These are phyloP conservation scores for Heliamphora exappendiculata DNA, from an alignment of 148 eudicot genomes.

Conservation along the genomic window DNA sequence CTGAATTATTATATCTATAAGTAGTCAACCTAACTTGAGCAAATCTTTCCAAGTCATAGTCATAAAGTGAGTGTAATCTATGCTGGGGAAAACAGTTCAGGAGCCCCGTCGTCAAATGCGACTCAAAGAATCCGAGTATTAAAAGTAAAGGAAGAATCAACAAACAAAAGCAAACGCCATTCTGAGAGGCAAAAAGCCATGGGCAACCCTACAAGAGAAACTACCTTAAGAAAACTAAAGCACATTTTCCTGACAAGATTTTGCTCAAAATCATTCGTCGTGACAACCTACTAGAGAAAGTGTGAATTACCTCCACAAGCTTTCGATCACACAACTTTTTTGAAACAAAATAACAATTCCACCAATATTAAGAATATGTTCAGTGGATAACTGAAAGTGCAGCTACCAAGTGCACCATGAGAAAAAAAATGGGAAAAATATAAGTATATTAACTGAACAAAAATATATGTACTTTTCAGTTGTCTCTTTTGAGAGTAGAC, in stretches of 20 bases:
- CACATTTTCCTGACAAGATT: neutral
- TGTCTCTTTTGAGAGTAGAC: too few species aligned
- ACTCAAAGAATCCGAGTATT: neutral
- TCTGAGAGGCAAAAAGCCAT: neutral
- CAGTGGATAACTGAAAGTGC: neutral
- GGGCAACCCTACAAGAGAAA: neutral
- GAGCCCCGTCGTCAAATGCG: neutral
- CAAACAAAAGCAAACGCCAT: neutral
- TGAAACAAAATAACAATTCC: neutral
- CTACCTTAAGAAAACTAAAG: neutral
- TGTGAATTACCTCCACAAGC: too few species aligned
- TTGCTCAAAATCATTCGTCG: neutral
- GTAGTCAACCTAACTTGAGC: neutral
- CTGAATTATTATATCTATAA: neutral
- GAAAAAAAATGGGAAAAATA: neutral
- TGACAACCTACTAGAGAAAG: neutral
- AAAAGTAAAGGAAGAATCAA: neutral
- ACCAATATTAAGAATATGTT: neutral
- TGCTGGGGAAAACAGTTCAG: neutral
- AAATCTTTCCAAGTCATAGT: neutral
- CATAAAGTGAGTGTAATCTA: neutral
- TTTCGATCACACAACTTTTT: too few species aligned
- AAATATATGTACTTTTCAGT: neutral
- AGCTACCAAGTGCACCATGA: neutral
- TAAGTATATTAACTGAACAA: neutral